These are phyloP conservation scores for Fusarium nanum DNA, from an alignment of 2,329 filamentous ascomycete species.

Conservation along the genomic window DNA sequence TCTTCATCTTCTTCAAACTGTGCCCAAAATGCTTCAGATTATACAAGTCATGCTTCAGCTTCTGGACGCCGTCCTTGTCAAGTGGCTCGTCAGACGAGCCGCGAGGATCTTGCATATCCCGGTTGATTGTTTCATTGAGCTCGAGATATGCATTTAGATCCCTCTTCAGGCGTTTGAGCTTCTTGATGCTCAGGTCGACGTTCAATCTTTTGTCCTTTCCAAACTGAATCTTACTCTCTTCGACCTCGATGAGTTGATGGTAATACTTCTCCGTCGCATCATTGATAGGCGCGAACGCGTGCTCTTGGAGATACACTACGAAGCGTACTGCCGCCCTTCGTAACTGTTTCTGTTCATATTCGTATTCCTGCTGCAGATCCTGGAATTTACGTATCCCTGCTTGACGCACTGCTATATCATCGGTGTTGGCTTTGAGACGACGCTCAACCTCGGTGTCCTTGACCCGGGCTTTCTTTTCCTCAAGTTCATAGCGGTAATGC, in stretches of 20 bases:
- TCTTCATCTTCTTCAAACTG: slow-evolving; percentile 10
- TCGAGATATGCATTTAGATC: slow-evolving; percentile 24
- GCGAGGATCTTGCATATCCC: slow-evolving; percentile 10
- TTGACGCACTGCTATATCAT: slow-evolving; percentile 13
- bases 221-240: slow-evolving; percentile 5
- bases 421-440: background rate
- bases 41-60: slow-evolving; percentile 16
- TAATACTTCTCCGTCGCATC: slow-evolving; percentile 23
- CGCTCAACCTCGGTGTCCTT: slow-evolving; percentile 19
- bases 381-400: background rate
- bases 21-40: slow-evolving; percentile 24
- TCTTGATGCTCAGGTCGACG: slow-evolving; percentile 10
- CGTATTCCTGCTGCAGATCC: slow-evolving; percentile 1
- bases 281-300: slow-evolving; percentile 12
- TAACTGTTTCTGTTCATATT: background rate
- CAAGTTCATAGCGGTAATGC: slow-evolving; percentile 21
- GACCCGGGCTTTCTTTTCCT: background rate
- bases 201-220: background rate
- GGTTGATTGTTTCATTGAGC: slow-evolving; percentile 23
- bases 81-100: background rate
- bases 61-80: slow-evolving; percentile 1
- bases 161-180: slow-evolving; percentile 1
- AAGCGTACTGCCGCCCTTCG: slow-evolving; percentile 13
- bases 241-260: slow-evolving; percentile 6
- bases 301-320: slow-evolving; percentile 9